Base-by-base conservation (phyloP, 2,329 filamentous ascomycete species). In the Pestalotiopsis fici region DNA sequence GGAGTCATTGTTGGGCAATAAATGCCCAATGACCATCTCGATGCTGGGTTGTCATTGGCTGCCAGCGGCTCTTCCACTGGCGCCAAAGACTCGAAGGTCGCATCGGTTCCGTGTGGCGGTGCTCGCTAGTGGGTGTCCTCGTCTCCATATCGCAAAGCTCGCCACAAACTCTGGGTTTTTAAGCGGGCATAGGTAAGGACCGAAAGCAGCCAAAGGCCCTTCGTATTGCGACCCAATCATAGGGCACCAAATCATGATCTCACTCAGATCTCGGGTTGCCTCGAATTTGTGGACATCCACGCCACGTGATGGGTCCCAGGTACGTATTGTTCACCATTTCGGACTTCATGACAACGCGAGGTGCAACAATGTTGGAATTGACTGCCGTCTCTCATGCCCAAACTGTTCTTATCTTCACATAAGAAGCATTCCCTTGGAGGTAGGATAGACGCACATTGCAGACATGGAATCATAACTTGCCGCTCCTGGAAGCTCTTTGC, bases 61-160 rank as follows among this genome's bases (percentile, higher is more conserved):
- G 28, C 31, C 18, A 3, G 43, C 25, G 25, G 43, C 61, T 56
- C 25, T 64, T 54, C 31, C 28, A 35, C 61, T 43, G 61, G 43
- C 47, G 61, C 61, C 47, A 54, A 64, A 35, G 25, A 23, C 47
- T 50, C 23, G 23, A 18, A 43, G 21, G 59, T 43, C 21, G 23
- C 61, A 47, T 64, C 61, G 61, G 43, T 25, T 39, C 61, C 61
- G 39, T 55, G 61, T 64, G 61, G 61, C 61, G 50, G 61, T 64
- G 47, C 47, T 31, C 3, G 25, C 39, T 56, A 28, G 61, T 64
- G 61, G 61, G 35, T 31, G 28, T 60, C 18, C 18, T 37, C 23
- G 12, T 15, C 23, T 23, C 13, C 23, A 35, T 35, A 57, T 57
- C 55, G 27, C n/a, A 5, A 11, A 25, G 55, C 9, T 60, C 28